Evolutionary conservation across 345 rosid species (phyloP), one percentile per base, ranked within the genome.

Genomic region (Citrus inodora): DNA sequence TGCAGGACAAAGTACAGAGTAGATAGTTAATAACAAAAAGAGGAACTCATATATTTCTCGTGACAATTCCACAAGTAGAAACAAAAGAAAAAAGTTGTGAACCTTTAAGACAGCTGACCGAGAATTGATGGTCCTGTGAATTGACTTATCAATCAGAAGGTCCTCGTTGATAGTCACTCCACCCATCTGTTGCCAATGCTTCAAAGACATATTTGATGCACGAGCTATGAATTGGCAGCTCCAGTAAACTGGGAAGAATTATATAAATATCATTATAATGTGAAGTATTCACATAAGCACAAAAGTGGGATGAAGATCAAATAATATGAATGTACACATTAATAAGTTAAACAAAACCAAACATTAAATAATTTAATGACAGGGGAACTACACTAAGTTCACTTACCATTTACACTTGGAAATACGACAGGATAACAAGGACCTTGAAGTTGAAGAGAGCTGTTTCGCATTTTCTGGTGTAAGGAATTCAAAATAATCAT

Each of bases 381-480:
- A 33, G 13, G 37, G 8, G 58, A 69, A 73, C 1, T 72, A 60
- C 71, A 32, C 33, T 6, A 28, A 24, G 35, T 51, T 62, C 9
- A 80, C 88, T 76, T 82, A 94, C 99, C 95, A 80, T 96, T 96
- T 8, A 94, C 91, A 75, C 89, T 94, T 14, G 99, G 97, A 87
- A 93, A 94, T 71, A 96, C 89, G 55, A 96, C 86, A 40, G 99
- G 99, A 85, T 96, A 96, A 81, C 99, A 96, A 74, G 99, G 99
- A 83, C 99, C 99, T 82, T 88, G 97, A 81, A 96, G 98, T 81
- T 89, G 98, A 80, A 92, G 95, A 78, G 99, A 96, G 0, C 92
- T 75, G 82, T 96, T 96, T 55, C 97, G 84, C 99, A 96, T 94
- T 78, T 78, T 91, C 98, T 6, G 93, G 93, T 56, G 97, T 89